Evolutionary conservation across 179 eudicot genomes (phyloP).

Genomic region (Spergularia azorica): DNA sequence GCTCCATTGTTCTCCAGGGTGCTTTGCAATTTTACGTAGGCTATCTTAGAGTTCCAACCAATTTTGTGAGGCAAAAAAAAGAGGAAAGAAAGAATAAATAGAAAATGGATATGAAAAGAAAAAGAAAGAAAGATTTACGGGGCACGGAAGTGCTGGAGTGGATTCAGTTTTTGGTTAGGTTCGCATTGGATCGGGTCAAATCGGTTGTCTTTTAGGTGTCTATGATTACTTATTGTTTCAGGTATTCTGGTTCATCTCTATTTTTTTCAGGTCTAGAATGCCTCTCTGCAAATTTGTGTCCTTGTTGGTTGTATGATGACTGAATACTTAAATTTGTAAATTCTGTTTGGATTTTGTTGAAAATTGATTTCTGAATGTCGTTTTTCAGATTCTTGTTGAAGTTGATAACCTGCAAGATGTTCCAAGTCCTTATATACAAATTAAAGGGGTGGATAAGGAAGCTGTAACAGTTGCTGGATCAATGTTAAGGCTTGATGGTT

Average conservation of each 20-base stretch:
- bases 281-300: background rate
- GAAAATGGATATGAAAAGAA: no score
- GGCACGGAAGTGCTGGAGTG: no score
- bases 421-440: slow-evolving; percentile 82
- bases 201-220: no score
- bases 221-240: background rate
- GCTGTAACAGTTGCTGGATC: slow-evolving; percentile 88
- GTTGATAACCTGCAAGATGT: slow-evolving; percentile 91
- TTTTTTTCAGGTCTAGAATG: background rate
- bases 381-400: slow-evolving; percentile 78
- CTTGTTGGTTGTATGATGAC: background rate
- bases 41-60: no score
- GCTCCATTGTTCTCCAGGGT: no score
- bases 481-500: slow-evolving; percentile 74
- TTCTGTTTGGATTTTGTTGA: background rate
- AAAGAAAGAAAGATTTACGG: no score
- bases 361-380: slow-evolving; percentile 12
- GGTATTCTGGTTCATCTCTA: background rate
- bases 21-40: no score
- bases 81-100: no score
- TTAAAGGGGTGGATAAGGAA: slow-evolving; percentile 85
- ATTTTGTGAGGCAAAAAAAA: no score
- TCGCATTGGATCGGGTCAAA: no score
- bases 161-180: no score
- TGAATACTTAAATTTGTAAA: background rate